Evolutionary conservation across 2,329 filamentous ascomycete genomes (phyloP).

Genomic region (Aureobasidium sp.): DNA sequence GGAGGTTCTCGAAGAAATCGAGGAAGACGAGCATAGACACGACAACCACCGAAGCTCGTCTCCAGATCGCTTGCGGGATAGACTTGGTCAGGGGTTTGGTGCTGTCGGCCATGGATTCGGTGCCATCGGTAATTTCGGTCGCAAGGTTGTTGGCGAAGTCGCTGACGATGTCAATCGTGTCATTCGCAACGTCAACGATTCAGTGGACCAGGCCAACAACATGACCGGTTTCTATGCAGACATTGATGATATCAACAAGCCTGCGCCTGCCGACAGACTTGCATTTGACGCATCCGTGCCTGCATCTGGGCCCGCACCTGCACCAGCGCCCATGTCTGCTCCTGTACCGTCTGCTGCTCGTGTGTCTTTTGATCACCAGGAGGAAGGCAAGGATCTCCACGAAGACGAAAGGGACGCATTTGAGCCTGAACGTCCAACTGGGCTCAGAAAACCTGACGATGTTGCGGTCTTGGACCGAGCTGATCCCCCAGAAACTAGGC

Average conservation of each 20-base stretch:
- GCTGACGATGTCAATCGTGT: constrained; percentile 37
- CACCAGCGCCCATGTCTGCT: constrained; percentile 1
- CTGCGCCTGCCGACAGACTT: constrained; percentile 2
- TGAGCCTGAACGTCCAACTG: not conserved
- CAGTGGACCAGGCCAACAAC: constrained; percentile 17
- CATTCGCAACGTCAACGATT: constrained; percentile 30
- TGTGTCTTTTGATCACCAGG: not conserved
- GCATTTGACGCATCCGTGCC: not conserved
- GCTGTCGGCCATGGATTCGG: constrained; percentile 41
- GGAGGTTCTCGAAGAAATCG: constrained; percentile 24
- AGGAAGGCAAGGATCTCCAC: not conserved
- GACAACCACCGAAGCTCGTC: constrained; percentile 24
- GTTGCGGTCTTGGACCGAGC: constrained; percentile 4
- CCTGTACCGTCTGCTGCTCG: not conserved
- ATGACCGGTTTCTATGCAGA: constrained; percentile 16
- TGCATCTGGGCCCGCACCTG: not conserved
- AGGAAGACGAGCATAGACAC: constrained; percentile 18
- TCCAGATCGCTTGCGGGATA: constrained; percentile 35
- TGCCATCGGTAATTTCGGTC: constrained; percentile 44
- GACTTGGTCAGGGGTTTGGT: constrained; percentile 33
- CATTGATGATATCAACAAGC: not conserved
- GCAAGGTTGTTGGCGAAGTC: constrained; percentile 32
- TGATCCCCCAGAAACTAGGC: not conserved
- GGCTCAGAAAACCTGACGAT: constrained; percentile 2
- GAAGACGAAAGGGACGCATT: not conserved